A percentile compares a stretch with the other conserved stretches of the same genome.
Evolutionary conservation across 352 stramenopile species (phyloP).

Genomic region (Phytophthora macrochlamydospora): DNA sequence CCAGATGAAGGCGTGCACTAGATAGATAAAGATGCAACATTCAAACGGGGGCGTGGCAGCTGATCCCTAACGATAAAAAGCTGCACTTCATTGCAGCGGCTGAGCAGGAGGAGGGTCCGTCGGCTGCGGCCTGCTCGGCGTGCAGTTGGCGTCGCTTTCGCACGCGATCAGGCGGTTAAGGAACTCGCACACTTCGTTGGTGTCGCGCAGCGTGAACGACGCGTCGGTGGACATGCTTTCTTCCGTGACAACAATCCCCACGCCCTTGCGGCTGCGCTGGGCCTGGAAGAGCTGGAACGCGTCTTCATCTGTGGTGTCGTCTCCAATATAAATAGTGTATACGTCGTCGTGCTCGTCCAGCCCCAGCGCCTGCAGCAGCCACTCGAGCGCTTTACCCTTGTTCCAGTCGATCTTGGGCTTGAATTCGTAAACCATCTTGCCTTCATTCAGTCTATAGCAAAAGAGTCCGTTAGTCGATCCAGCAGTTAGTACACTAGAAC

Average conservation of each 20-base stretch:
- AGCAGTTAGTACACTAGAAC: constrained; percentile 2
- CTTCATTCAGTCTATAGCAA: constrained; percentile 64
- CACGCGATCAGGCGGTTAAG: constrained; percentile 68
- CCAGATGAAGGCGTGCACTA: too few relatives aligned
- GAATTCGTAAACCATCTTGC: constrained; percentile 92
- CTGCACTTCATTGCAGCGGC: constrained; percentile 9
- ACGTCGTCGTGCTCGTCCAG: constrained; percentile 77
- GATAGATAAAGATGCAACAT: neutral
- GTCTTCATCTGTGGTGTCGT: constrained; percentile 92
- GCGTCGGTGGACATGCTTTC: constrained; percentile 68
- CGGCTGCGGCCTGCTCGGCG: constrained; percentile 22
- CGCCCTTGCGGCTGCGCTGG: constrained; percentile 57
- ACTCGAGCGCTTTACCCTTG: constrained; percentile 91
- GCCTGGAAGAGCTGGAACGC: constrained; percentile 77
- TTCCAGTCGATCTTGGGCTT: constrained; percentile 93
- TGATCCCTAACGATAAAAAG: neutral
- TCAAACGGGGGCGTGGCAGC: neutral
- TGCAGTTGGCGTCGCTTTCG: constrained; percentile 25
- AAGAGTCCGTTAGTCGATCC: neutral
- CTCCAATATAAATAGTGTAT: constrained; percentile 93
- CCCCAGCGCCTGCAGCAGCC: constrained; percentile 78
- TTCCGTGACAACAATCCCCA: constrained; percentile 87
- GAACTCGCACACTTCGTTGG: constrained; percentile 74
- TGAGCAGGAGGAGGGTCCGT: constrained; percentile 7
- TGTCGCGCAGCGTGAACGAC: constrained; percentile 81